These are phyloP conservation scores for Zymoseptoria ardabiliae DNA, from an alignment of 2,329 filamentous ascomycete genomes.

Conservation along the genomic window DNA sequence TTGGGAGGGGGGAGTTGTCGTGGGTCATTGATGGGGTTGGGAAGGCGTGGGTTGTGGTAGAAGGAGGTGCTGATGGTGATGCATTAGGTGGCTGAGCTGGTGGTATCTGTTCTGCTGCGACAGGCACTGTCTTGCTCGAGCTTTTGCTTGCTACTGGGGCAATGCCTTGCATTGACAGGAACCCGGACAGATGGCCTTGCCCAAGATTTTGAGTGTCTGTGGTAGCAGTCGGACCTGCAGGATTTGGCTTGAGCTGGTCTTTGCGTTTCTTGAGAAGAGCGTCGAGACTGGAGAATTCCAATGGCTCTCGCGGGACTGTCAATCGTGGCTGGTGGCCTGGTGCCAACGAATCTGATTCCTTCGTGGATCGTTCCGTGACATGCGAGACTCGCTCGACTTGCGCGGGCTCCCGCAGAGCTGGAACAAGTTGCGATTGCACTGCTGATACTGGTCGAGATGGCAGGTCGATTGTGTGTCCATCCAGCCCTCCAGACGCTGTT, in stretches of 20 bases:
- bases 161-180: neutral
- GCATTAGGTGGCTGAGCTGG: neutral
- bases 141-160: neutral
- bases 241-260: constrained; percentile 18
- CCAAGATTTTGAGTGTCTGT: neutral
- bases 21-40: constrained; percentile 1
- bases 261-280: constrained; percentile 37
- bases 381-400: neutral
- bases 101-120: neutral
- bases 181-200: neutral
- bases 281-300: constrained; percentile 19
- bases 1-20: constrained; percentile 24
- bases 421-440: neutral
- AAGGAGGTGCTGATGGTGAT: neutral
- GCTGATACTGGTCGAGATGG: neutral
- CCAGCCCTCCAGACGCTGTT: no score
- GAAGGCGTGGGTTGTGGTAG: neutral
- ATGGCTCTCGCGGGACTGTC: neutral
- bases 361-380: neutral
- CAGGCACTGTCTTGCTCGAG: neutral
- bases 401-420: neutral
- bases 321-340: neutral
- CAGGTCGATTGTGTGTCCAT: neutral
- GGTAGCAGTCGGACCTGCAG: neutral
- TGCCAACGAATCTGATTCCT: neutral